These are phyloP conservation scores for Eimeria acervulina DNA, from an alignment of 169 alveolate species.

Conservation along the genomic window DNA sequence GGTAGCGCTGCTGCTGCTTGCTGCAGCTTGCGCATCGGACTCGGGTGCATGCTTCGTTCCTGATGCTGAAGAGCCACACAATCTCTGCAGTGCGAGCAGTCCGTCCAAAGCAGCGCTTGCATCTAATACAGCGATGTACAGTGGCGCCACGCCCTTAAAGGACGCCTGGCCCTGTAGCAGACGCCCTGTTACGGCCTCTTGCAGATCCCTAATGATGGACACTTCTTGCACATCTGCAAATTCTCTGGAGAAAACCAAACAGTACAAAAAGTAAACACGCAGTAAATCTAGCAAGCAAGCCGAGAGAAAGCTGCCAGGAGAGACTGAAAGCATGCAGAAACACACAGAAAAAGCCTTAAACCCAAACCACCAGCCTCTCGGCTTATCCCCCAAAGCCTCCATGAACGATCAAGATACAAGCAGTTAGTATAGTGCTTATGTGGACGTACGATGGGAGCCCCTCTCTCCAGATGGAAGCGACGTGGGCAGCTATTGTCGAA, in stretches of 20 bases:
- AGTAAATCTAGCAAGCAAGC: not conserved
- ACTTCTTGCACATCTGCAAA: conserved; percentile 51
- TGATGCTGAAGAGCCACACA: not conserved
- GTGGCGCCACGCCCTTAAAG: conserved; percentile 69
- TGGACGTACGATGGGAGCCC: conserved; percentile 56
- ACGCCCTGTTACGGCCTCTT: conserved; percentile 28
- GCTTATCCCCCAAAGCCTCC: not conserved
- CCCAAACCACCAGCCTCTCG: not conserved
- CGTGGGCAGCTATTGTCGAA: conserved; percentile 57
- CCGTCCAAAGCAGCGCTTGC: conserved; percentile 78
- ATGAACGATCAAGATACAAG: not conserved
- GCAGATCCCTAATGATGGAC: conserved; percentile 21
- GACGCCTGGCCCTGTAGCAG: conserved; percentile 70
- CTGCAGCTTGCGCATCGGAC: not conserved
- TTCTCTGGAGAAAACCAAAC: conserved; percentile 29
- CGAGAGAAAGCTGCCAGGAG: not conserved
- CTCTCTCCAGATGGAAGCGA: conserved; percentile 66
- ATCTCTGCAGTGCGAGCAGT: conserved; percentile 7
- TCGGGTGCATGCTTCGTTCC: not conserved
- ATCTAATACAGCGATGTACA: conserved; percentile 55
- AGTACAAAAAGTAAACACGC: not conserved
- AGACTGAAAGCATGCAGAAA: not conserved
- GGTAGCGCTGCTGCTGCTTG: conserved; percentile 3
- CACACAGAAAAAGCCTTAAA: not conserved
- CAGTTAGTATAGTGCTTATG: not conserved